Evolutionary conservation across 2,329 filamentous ascomycete species (phyloP), one percentile per base, ranked within the genome.

Genomic region (Nemania sp.): DNA sequence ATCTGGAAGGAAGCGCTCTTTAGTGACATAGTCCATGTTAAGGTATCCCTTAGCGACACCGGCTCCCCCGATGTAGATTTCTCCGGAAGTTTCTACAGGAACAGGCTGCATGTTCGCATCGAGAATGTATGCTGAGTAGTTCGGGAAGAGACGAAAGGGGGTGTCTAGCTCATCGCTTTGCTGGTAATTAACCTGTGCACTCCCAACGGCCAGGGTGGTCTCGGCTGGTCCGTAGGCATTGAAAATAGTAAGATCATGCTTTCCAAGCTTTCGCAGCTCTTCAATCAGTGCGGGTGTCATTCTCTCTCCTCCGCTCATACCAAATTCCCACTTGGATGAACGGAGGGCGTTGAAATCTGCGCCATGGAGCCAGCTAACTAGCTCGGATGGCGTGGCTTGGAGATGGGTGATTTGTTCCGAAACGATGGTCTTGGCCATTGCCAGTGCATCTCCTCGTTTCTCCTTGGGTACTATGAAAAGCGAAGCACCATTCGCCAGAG

Each of bases 1-100:
- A n/a, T n/a, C n/a, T n/a, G n/a, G n/a, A n/a, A n/a, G n/a, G n/a
- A n/a, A n/a, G n/a, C n/a, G n/a, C n/a, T 31, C 28, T 9, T 31
- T 31, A 3, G 28, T 31, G n/a, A n/a, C n/a, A n/a, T n/a, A n/a
- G n/a, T n/a, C n/a, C n/a, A n/a, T n/a, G n/a, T n/a, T n/a, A n/a
- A n/a, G 59, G 57, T 79, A 80, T 2, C 75, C 76, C 1, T 50
- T 42, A 2, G 69, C 62, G 5, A 79, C 70, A 40, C 77, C 75
- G 1, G 72, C 65, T 5, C 77, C 77, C 1, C 75, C 71, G 3
- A 76, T 62, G 33, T 68, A 71, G 3, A 79, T 66, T 58, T 79
- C 72, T 3, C 76, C 76, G 22, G 73, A 63, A 1, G 72, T 66
- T 0, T 73, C 74, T 0, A 58, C 59, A 4, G 74, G 72, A 0